Evolutionary conservation across 2,329 filamentous ascomycete species (phyloP), one percentile per base, ranked within the genome.

Genomic region (Penicillium sp.): DNA sequence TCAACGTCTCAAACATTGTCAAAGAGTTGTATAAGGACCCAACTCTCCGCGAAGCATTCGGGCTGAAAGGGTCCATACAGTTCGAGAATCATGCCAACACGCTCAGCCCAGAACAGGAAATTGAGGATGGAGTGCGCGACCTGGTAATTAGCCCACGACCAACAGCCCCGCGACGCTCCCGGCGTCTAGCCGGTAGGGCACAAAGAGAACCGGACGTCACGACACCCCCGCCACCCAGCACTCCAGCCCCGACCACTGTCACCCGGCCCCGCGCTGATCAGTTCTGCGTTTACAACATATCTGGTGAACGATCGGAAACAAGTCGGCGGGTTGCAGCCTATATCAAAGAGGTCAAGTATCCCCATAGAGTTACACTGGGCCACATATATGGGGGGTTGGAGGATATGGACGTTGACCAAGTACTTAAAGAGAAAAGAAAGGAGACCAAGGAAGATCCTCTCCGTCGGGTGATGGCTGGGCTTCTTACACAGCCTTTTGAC

Each of bases 331-430:
- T 52, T 28, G 40, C 50, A 19, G 45, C 50, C n/a, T 52, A 48
- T 31, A 48, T 52, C 29, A 52, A 48, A 31, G 50, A 52, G 30
- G 46, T 49, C 38, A 52, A 45, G 31, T 45, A 40, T 16, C 50
- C 40, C 14, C 45, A 45, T 28, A 49, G 49, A 30, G 50, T 49
- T n/a, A 44, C 44, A 3, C 30, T 52, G 19, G 50, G 44, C 34
- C 50, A 48, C 40, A 52, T 52, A 18, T 48, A 49, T 27, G 50
- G 41, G 14, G 50, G 45, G 27, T 28, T 52, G 28, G 40, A 33
- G 14, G 50, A 49, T 14, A 48, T 49, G 30, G 40, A 49, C 37
- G 16, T 49, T 25, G 46, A 49, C 39, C 40, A 49, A 39, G 40
- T 49, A 29, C 12, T 49, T 37, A 6, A 44, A 13, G 14, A 39